phyloP scores from a whole-genome alignment of 441 rosid genomes.

The Melianthus villosus region DNA sequence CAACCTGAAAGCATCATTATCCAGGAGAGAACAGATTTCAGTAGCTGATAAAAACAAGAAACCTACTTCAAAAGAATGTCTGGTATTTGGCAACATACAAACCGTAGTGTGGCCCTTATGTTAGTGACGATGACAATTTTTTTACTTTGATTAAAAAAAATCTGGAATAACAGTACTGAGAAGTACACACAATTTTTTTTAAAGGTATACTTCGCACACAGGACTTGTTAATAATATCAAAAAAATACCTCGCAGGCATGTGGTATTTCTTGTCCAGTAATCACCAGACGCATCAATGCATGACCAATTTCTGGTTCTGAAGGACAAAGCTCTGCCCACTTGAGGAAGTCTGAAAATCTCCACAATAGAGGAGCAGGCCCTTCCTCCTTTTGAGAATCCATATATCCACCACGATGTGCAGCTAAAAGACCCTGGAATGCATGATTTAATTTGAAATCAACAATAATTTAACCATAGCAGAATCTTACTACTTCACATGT shows the following conservation, averaged over 20 bases:
- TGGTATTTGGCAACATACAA: no score
- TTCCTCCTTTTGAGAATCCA: slow-evolving; percentile 92
- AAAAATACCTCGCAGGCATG: slow-evolving; percentile 85
- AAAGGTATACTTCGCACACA: background rate
- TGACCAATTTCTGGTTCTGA: slow-evolving; percentile 97
- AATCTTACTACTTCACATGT: no score
- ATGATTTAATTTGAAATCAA: slow-evolving; percentile 6
- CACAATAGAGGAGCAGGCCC: slow-evolving; percentile 94
- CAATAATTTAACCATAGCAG: no score
- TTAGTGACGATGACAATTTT: no score
- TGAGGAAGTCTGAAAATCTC: slow-evolving; percentile 96
- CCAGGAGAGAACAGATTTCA: background rate
- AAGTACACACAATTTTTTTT: no score
- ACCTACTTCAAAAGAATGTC: no score
- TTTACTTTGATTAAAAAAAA: no score
- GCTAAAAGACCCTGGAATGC: slow-evolving; percentile 70
- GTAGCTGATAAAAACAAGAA: no score
- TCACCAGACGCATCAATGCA: slow-evolving; percentile 93
- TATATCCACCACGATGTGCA: slow-evolving; percentile 96
- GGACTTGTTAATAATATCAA: slow-evolving; percentile 6
- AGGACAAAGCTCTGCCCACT: slow-evolving; percentile 97
- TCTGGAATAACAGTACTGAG: no score
- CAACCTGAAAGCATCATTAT: slow-evolving; percentile 44
- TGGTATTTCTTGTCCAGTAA: slow-evolving; percentile 94
- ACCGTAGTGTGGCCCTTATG: no score